Evolutionary conservation across 2,329 filamentous ascomycete species (phyloP).

Genomic region (Dothistroma septosporum): DNA sequence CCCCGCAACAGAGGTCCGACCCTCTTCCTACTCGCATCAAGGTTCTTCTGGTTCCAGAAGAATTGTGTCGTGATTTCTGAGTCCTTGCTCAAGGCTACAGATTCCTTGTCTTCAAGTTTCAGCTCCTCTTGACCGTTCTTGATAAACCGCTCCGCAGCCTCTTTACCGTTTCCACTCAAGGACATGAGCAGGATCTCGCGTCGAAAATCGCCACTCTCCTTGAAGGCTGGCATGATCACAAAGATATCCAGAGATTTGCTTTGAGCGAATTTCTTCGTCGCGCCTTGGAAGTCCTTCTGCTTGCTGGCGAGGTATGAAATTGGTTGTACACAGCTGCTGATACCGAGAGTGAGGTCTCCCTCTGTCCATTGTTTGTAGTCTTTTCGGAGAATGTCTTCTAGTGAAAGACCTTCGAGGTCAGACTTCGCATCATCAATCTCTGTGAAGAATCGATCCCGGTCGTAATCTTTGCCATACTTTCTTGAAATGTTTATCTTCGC

Average conservation of each 20-base stretch:
- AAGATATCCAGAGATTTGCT: conserved; percentile 60
- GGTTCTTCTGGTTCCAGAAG: conserved; percentile 63
- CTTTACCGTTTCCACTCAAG: conserved; percentile 47
- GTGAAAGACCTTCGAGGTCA: conserved; percentile 57
- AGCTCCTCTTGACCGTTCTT: conserved; percentile 47
- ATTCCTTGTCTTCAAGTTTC: conserved; percentile 51
- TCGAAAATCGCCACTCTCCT: conserved; percentile 51
- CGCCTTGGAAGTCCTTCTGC: conserved; percentile 50
- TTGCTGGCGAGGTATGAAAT: conserved; percentile 57
- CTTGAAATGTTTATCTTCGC: conserved; percentile 43
- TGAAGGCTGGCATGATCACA: conserved; percentile 65
- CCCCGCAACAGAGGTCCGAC: conserved; percentile 57
- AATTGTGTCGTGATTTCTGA: conserved; percentile 45
- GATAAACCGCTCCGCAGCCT: conserved; percentile 55
- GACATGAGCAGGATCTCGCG: conserved; percentile 66
- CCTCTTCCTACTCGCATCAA: conserved; percentile 59
- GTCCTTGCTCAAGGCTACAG: conserved; percentile 38
- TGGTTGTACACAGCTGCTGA: conserved; percentile 61
- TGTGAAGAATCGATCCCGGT: conserved; percentile 55
- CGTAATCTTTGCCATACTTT: conserved; percentile 44
- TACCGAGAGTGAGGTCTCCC: conserved; percentile 56
- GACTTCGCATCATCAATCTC: conserved; percentile 62
- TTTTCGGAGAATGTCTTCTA: conserved; percentile 69
- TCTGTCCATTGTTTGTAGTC: conserved; percentile 80
- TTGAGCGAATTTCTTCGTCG: conserved; percentile 51